These are phyloP conservation scores for Scopulariopsis brevicaulis DNA, from an alignment of 2,329 filamentous ascomycete genomes.

Conservation along the genomic window DNA sequence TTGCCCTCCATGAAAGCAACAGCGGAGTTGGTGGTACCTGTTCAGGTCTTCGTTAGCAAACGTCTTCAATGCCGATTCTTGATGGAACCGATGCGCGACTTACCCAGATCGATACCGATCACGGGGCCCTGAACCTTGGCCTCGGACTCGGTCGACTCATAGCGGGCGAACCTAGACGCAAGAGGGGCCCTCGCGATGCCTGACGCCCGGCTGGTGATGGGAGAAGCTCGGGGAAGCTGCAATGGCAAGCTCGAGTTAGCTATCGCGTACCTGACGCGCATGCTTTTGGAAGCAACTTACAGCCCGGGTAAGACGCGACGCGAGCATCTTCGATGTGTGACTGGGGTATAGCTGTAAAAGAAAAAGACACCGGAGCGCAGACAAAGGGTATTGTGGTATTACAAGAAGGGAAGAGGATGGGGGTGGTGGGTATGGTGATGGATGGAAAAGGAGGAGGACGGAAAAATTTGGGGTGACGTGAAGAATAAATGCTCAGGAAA, in stretches of 20 bases:
- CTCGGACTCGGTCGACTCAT: constrained; percentile 50
- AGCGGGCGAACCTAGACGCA: constrained; percentile 63
- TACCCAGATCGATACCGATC: constrained; percentile 96
- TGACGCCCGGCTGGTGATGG: constrained; percentile 56
- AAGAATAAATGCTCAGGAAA: not conserved
- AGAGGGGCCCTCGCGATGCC: constrained; percentile 58
- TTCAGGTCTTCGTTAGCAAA: constrained; percentile 1
- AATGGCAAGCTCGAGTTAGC: constrained; percentile 13
- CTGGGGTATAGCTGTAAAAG: constrained; percentile 22
- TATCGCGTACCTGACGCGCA: not conserved
- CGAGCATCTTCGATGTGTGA: constrained; percentile 48
- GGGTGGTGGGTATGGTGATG: constrained; percentile 14
- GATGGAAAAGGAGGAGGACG: constrained; percentile 9
- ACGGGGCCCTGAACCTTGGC: constrained; percentile 90
- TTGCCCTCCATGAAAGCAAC: constrained; percentile 98
- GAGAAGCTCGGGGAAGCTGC: constrained; percentile 67
- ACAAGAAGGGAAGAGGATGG: constrained; percentile 18
- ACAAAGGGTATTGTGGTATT: constrained; percentile 8
- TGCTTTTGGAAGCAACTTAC: constrained; percentile 39
- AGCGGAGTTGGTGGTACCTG: constrained; percentile 90
- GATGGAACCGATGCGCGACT: constrained; percentile 17
- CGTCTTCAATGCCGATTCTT: not conserved
- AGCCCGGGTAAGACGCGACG: constrained; percentile 62
- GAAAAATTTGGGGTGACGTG: constrained; percentile 7
- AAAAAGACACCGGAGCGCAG: constrained; percentile 13